Base-by-base conservation (phyloP, 176 grass and related monocot species). In the Hordeum marinum region DNA sequence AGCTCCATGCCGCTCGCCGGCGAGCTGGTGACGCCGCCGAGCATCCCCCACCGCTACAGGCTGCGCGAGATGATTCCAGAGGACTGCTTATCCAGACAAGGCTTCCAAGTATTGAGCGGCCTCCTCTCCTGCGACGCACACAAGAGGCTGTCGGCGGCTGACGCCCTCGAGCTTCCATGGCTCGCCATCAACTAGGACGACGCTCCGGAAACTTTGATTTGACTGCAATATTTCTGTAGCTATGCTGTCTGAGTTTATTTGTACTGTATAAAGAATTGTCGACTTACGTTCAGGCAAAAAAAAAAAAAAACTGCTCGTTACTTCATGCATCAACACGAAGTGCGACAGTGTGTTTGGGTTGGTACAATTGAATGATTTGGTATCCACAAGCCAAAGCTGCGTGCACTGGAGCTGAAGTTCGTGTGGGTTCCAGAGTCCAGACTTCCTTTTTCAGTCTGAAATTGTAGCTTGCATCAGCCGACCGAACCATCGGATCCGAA, bases 21-120 rank as follows among this genome's bases (percentile, higher is more conserved):
- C 13, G 45, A 55, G 8, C 72, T 75, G 72, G 45, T 75, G 72
- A 11, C 72, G 72, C 72, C 17, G 72, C 72, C 72, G 45, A 50
- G 27, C 72, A 75, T 34, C 72, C 72, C 43, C 8, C 45, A 32
- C 72, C 7, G 17, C 72, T 34, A 32, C 72, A 34, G 45, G 45
- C 72, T 75, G 17, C 46, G 45, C 46, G 26, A 75, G 9, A 29
- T 75, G 72, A 54, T 75, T 27, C 72, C 45, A 21, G 17, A 21
- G 45, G 25, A 12, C 8, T 42, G 72, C 27, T 45, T 75, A 4
- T 54, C 72, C 17, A 34, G 2, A 34, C 15, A 54, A 55, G 72
- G 45, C 4, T 75, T 75, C 72, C 15, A 75, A 54, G 72, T 75
- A 6, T 29, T 75, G 26, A 75, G 72, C 46, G 72, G 72, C 72